These are phyloP conservation scores for Ophiostoma montium DNA, from an alignment of 2,329 filamentous ascomycete species.

Conservation along the genomic window DNA sequence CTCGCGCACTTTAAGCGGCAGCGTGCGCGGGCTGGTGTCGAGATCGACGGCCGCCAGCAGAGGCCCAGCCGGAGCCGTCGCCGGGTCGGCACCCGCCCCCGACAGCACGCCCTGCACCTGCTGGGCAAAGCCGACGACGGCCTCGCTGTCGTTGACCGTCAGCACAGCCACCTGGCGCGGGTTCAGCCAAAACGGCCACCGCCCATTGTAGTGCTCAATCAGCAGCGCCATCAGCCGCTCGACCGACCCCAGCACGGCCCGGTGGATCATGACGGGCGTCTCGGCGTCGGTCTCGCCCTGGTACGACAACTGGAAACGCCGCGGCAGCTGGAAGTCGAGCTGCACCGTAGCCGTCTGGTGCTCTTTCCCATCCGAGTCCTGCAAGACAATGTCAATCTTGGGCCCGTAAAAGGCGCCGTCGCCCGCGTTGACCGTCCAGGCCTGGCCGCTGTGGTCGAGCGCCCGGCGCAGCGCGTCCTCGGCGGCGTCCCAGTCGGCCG, in stretches of 20 bases:
- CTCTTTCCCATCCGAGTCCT: constrained; percentile 68
- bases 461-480: constrained; percentile 52
- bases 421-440: constrained; percentile 63
- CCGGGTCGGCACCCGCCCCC: constrained; percentile 19
- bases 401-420: constrained; percentile 87
- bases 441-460: constrained; percentile 46
- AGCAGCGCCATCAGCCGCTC: constrained; percentile 75
- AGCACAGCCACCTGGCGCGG: constrained; percentile 64
- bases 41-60: constrained; percentile 50
- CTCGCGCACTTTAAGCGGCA: constrained; percentile 57
- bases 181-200: constrained; percentile 81
- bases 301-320: constrained; percentile 67
- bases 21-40: constrained; percentile 45
- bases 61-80: constrained; percentile 24
- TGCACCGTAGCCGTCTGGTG: constrained; percentile 84
- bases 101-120: constrained; percentile 35
- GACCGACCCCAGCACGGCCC: constrained; percentile 71
- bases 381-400: constrained; percentile 77
- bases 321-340: constrained; percentile 78
- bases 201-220: constrained; percentile 68
- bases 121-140: constrained; percentile 36
- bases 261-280: constrained; percentile 67
- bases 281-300: constrained; percentile 44
- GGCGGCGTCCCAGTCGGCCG: constrained; percentile 52
- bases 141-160: constrained; percentile 49